Evolutionary conservation across 768 basidiomycete species (phyloP).

Genomic region (Lactifluus echinatus): DNA sequence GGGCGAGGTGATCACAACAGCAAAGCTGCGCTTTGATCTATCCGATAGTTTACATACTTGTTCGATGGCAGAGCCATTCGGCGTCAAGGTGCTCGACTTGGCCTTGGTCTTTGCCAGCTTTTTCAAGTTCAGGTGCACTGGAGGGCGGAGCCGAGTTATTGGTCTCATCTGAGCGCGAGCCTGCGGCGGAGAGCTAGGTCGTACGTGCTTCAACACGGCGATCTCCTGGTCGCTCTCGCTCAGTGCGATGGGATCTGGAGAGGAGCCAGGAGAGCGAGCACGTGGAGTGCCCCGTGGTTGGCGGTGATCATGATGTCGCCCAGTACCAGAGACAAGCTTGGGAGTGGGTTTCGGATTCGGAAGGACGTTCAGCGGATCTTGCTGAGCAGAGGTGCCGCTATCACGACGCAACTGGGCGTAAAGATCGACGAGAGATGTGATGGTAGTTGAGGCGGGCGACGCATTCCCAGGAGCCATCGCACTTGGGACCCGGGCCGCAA

Average conservation of each 20-base stretch:
- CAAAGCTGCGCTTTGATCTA: neutral
- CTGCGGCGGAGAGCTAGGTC: neutral
- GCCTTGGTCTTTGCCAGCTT: neutral
- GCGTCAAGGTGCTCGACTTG: neutral
- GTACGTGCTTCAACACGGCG: slow-evolving; percentile 3
- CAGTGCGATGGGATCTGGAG: slow-evolving; percentile 11
- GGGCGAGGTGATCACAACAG: slow-evolving; percentile 7
- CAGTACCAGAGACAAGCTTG: neutral
- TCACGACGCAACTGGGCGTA: slow-evolving; percentile 12
- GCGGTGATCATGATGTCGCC: neutral
- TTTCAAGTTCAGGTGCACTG: neutral
- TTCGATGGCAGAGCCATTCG: neutral
- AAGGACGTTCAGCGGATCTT: neutral
- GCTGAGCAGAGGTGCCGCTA: neutral
- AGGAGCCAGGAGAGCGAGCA: neutral
- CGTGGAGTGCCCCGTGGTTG: neutral
- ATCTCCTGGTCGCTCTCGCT: slow-evolving; percentile 7
- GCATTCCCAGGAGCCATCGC: neutral
- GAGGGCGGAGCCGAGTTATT: neutral
- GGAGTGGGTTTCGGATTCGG: neutral
- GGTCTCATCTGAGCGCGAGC: neutral
- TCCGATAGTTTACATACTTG: neutral
- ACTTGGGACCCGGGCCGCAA: slow-evolving; percentile 12
- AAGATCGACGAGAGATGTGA: slow-evolving; percentile 13
- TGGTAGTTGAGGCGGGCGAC: neutral